A percentile compares a stretch with the other conserved stretches of the same genome.
These are phyloP conservation scores for Kuraishia molischiana DNA, from an alignment of 805 yeast species.

Conservation along the genomic window DNA sequence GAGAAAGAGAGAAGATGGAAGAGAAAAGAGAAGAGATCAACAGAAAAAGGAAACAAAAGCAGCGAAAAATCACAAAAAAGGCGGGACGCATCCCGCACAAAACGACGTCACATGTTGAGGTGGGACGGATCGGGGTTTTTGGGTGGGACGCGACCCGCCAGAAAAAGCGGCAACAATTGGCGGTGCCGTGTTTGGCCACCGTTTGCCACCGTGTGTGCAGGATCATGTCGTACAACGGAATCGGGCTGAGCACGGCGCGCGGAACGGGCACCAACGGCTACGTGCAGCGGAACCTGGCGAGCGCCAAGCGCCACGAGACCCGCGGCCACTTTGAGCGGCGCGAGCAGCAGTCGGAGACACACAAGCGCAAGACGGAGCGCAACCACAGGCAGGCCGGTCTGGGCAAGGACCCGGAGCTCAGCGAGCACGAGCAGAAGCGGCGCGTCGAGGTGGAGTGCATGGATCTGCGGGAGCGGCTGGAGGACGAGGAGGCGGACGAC, in stretches of 20 bases:
- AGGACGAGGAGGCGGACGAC: conserved; percentile 29
- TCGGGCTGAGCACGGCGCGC: conserved; percentile 45
- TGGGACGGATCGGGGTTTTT: no score
- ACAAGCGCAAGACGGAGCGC: conserved; percentile 8
- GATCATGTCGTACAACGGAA: conserved; percentile 45
- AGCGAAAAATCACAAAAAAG: no score
- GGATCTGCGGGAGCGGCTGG: conserved; percentile 41
- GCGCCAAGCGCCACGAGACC: conserved; percentile 10
- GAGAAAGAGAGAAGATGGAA: no score
- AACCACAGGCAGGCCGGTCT: conserved; percentile 5
- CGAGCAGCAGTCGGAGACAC: conserved; percentile 12
- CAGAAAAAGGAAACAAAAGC: no score
- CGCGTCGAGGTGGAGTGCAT: conserved; percentile 34
- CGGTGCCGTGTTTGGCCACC: no score
- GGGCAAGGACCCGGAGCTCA: conserved; percentile 17
- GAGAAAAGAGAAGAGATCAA: no score
- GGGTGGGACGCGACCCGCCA: no score
- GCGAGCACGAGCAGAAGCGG: conserved; percentile 25
- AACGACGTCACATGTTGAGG: no score
- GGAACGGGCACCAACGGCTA: conserved; percentile 60
- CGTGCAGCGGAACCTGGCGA: conserved; percentile 35
- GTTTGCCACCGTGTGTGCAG: no score
- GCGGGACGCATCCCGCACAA: no score
- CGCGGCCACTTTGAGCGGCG: neutral
- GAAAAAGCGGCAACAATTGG: no score